phyloP scores from a whole-genome alignment of 805 yeast genomes.

The Lipomyces japonicus region DNA sequence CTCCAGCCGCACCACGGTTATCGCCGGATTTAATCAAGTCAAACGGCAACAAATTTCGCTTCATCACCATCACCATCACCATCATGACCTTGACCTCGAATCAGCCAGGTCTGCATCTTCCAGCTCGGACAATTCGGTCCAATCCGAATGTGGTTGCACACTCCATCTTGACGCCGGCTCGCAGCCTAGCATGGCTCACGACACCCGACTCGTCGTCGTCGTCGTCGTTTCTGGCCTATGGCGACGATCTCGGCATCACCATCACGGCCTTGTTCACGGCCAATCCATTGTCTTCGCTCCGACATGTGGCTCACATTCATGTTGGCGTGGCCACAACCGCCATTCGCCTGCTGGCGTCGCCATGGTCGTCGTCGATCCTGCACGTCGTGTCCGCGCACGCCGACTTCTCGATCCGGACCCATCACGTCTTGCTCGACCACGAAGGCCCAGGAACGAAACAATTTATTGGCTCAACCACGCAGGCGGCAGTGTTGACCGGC shows the following conservation, averaged over 20 bases:
- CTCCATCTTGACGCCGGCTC: background rate
- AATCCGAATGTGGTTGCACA: background rate
- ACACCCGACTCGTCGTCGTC: background rate
- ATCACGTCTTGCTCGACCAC: background rate
- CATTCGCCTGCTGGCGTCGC: background rate
- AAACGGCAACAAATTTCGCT: no score
- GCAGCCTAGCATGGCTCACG: background rate
- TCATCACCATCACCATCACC: no score
- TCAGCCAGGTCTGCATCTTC: no score
- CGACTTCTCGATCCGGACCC: conserved; percentile 1
- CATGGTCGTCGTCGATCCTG: background rate
- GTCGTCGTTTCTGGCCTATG: background rate
- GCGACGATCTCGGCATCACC: conserved; percentile 4
- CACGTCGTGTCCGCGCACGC: conserved; percentile 2
- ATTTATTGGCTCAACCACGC: background rate
- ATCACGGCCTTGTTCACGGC: background rate
- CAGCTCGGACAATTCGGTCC: background rate
- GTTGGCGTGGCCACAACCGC: conserved; percentile 3
- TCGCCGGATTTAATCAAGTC: no score
- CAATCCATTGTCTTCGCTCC: background rate
- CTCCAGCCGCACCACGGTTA: no score
- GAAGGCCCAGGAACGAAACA: background rate
- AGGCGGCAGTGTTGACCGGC: background rate
- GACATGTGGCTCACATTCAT: background rate
- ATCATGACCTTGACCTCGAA: no score